Base-by-base conservation (phyloP, 306 rosid genomes). In the Nissolia schottii region DNA sequence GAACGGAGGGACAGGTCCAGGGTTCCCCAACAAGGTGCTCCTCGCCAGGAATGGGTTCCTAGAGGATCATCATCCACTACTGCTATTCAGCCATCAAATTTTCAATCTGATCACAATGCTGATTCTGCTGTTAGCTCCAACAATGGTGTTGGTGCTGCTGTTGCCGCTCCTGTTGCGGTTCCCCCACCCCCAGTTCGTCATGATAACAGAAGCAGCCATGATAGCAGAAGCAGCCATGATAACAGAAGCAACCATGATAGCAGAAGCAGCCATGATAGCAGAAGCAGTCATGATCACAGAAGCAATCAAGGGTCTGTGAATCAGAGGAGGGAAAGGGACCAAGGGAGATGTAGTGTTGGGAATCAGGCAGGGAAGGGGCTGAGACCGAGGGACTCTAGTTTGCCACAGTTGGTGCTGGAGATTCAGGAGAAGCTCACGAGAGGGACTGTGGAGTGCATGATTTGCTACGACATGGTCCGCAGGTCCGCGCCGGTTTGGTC, bases 401-500 rank as follows among this genome's bases (percentile, higher is more conserved):
- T 93, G 82, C 98, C 98, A 16, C 93, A 90, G 71, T 81, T 93
- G 79, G 91, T 88, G 67, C 92, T 88, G 62, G 98, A 93, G 87
- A 88, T 93, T 83, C 92, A 90, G 78, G 98, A 93, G 79, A 93
- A 88, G 83, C 90, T 93, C 63, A 70, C 65, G 40, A 93, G 56
- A 86, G 84, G 96, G 37, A 40, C 84, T 0, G 89, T 88, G 14
- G 98, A 93, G 67, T 93, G 98, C 80, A 90, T 93, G 98, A 90
- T 93, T 77, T 93, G 98, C 74, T 93, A 85, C 71, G 98, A 93
- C 29, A 88, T 84, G 90, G 96, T 90, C 53, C 60, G 93, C 57
- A 90, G 98, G 67, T 85, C 97, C 1, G 98, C 96, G 3, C 81
- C 96, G 7, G 32, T 90, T 38, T 93, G 98, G 98, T 88, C 97